A percentile compares a stretch with the other conserved stretches of the same genome.
phyloP scores from a whole-genome alignment of 768 basidiomycete species.

The Trametes punicea region DNA sequence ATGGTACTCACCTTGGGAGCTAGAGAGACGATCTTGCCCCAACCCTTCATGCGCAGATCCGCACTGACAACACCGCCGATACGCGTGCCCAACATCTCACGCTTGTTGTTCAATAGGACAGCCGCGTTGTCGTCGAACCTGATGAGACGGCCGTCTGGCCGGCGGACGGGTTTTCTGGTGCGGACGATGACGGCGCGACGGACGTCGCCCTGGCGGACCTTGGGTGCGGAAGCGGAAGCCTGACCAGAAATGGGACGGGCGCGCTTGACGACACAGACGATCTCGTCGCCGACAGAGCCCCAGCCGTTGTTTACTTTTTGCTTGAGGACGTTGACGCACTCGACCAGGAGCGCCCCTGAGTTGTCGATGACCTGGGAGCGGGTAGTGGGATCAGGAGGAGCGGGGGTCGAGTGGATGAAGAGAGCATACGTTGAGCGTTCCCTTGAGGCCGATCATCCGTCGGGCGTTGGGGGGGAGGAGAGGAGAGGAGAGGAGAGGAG shows the following conservation, averaged over 20 bases:
- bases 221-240: constrained; percentile 70
- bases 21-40: constrained; percentile 90
- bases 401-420: neutral
- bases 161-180: constrained; percentile 78
- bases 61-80: constrained; percentile 93
- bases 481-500: neutral
- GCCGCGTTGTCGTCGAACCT: constrained; percentile 97
- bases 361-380: constrained; percentile 87
- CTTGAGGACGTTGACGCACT: constrained; percentile 96
- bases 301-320: constrained; percentile 94
- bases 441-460: constrained; percentile 92
- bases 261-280: constrained; percentile 91
- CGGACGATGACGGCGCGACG: constrained; percentile 95
- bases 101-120: constrained; percentile 91
- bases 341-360: constrained; percentile 89
- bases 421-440: constrained; percentile 73
- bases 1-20: constrained; percentile 72
- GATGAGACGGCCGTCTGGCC: constrained; percentile 85
- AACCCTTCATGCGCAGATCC: constrained; percentile 86
- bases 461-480: neutral
- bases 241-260: constrained; percentile 79
- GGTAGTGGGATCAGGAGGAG: neutral
- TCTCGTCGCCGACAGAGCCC: constrained; percentile 92
- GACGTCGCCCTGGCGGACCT: constrained; percentile 91
- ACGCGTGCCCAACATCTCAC: constrained; percentile 92